A percentile compares a stretch with the other conserved stretches of the same genome.
phyloP scores from a whole-genome alignment of 208 protist genomes.

The Acanthamoeba polyphaga region DNA sequence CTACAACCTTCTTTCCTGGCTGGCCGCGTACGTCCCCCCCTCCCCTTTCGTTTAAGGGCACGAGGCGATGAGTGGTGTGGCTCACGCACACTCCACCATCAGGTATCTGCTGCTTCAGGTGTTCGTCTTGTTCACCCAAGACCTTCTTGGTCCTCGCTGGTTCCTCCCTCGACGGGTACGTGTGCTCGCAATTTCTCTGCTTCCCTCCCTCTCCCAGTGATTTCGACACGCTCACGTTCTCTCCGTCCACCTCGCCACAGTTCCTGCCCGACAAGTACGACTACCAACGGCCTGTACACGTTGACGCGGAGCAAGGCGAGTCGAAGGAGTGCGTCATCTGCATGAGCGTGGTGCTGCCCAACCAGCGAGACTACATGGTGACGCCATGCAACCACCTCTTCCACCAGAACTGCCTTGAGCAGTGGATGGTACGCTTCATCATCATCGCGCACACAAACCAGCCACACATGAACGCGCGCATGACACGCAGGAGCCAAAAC shows the following conservation, averaged over 20 bases:
- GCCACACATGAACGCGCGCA: too few species aligned
- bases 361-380: constrained; percentile 58
- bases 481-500: neutral
- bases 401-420: constrained; percentile 65
- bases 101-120: constrained; percentile 78
- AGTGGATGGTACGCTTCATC: constrained; percentile 38
- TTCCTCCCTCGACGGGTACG: constrained; percentile 84
- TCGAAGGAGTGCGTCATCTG: constrained; percentile 71
- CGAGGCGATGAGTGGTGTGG: too few species aligned
- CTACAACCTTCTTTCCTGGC: constrained; percentile 47
- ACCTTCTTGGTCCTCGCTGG: constrained; percentile 82
- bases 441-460: neutral
- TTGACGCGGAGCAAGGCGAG: constrained; percentile 30
- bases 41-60: neutral
- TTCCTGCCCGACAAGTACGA: constrained; percentile 87
- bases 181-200: neutral
- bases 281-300: constrained; percentile 78
- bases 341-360: constrained; percentile 53
- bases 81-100: neutral
- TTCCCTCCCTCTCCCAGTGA: neutral
- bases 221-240: neutral
- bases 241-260: neutral
- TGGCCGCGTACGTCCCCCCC: constrained; percentile 74
- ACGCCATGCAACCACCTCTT: constrained; percentile 75
- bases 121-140: constrained; percentile 79